Conservation (phyloP, 305 asterid genomes). For the Withania somnifera region DNA sequence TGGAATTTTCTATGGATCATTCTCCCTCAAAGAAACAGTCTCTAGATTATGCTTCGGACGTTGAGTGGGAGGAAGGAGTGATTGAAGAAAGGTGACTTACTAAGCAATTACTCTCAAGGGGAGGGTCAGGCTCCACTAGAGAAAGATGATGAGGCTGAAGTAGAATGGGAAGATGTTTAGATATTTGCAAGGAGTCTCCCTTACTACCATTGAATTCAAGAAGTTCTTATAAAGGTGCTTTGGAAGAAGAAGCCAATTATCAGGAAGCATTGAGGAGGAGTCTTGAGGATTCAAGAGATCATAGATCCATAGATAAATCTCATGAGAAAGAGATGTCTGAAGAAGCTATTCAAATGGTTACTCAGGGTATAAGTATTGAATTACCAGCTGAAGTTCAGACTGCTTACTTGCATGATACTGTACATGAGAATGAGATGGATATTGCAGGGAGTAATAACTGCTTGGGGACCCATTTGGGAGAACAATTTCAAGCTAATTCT, state of each 20-base stretch:
- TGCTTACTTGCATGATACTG: constrained; percentile 2
- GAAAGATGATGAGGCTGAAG: constrained; percentile 41
- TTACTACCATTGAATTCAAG: constrained; percentile 23
- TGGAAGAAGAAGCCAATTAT: constrained; percentile 62
- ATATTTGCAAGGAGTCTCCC: constrained; percentile 7
- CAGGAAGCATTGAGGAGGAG: constrained; percentile 83
- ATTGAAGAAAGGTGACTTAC: constrained; percentile 22
- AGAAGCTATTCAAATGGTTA: constrained; percentile 16
- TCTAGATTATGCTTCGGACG: constrained; percentile 40
- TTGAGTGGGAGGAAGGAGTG: constrained; percentile 71
- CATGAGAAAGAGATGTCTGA: constrained; percentile 14
- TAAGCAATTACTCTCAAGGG: constrained; percentile 7
- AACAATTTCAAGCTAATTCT: constrained; percentile 1
- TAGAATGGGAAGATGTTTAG: constrained; percentile 62
- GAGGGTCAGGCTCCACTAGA: constrained; percentile 11
- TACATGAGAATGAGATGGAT: neutral
- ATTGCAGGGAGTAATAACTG: neutral
- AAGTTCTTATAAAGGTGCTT: constrained; percentile 43
- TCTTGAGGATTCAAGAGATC: constrained; percentile 38
- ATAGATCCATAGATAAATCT: constrained; percentile 14
- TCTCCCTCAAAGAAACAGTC: constrained; percentile 26
- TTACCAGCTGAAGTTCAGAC: constrained; percentile 10
- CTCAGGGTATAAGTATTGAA: constrained; percentile 7
- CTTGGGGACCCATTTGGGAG: neutral
- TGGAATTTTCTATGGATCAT: constrained; percentile 33